Base-by-base conservation (phyloP, 495 filamentous ascomycete species). In the Pseudomonodictys pantanalensis region DNA sequence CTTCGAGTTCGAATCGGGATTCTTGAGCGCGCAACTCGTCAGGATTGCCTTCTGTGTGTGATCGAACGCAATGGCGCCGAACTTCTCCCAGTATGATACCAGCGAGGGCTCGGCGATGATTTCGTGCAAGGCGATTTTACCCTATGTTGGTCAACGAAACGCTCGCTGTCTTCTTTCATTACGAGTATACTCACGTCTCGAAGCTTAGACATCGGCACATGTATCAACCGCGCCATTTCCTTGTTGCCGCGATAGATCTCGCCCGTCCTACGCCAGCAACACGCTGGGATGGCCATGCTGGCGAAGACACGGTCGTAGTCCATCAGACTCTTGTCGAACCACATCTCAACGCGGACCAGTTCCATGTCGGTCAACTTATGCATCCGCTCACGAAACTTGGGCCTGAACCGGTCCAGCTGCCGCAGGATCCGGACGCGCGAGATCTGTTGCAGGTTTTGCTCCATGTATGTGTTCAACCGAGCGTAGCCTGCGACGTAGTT, bases 81-180 rank as follows among this genome's bases (percentile, higher is more conserved):
- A 97, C 67, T 97, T 96, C 74, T 99, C 92, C 93, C 93, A 99
- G 68, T 99, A 99, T 71, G 87, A 87, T 60, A 97, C 95, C 45
- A 95, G 82, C 54, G 92, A 92, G 46, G 93, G 89, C 74, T 97
- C 93, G 5, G 88, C 88, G 32, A 99, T 84, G 49, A 99, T 91
- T 68, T 99, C 91, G 71, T 99, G 95, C 32, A 99, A 81, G 9
- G 92, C 89, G 58, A 97, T 83, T 72, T 95, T 95, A 41, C 93
- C 93, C 92, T 97, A 60, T 15, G 1, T 26, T 3, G 26, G 32
- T 22, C n/a, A 58, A 49, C 24, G 11, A 54, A 41, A 18, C 38
- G 20, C 20, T n/a, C 12, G 3, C 3, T 41, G 15, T 5, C 15
- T 5, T 5, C 12, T 3, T 41, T 5, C 38, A 15, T 18, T 18